Evolutionary conservation across 768 basidiomycete species (phyloP), one percentile per base, ranked within the genome.

Genomic region (Rickenella mellea): DNA sequence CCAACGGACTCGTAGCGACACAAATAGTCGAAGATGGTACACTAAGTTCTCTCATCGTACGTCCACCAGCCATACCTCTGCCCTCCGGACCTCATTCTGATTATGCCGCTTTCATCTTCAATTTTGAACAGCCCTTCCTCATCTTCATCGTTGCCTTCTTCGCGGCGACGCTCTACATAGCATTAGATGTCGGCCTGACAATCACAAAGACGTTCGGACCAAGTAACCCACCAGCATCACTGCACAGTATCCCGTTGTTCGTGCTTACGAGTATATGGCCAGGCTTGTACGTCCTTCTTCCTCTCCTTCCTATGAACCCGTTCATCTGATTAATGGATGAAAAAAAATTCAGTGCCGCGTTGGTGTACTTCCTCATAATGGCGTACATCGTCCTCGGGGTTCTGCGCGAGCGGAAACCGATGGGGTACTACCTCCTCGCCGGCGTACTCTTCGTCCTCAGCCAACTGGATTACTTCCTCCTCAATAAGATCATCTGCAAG

Each of bases 21-120:
- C 94, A 98, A 61, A 57, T 92, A 38, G 85, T 97, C 42, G 94
- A 97, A 58, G 94, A 88, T 54, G 94, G 91, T 5, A 87, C 87
- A 0, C 64, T 80, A 26, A 74, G 74, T 50, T 75, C 80, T 45
- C 47, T 86, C 37, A 63, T 83, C 41, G 83, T 86, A 41, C 51
- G 73, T 73, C 36, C 21, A 12, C 47, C 29, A 32, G 45, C 31
- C 40, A 10, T 27, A 11, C 15, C 28, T 47, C 33, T n/a, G n/a
- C n/a, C n/a, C 38, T 39, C 32, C 12, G 15, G 17, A 38, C 38
- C 17, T 42, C 20, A 21, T 15, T 15, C 11, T 14, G 25, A 4
- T 15, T 15, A 17, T 31, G 14, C n/a, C 17, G 19, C 21, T 15
- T n/a, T 25, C 12, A 39, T 4, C 19, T 36, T 27, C 30, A 15